Evolutionary conservation across 345 rosid species (phyloP), one percentile per base, ranked within the genome.

Genomic region (Moricandia moricandioides): DNA sequence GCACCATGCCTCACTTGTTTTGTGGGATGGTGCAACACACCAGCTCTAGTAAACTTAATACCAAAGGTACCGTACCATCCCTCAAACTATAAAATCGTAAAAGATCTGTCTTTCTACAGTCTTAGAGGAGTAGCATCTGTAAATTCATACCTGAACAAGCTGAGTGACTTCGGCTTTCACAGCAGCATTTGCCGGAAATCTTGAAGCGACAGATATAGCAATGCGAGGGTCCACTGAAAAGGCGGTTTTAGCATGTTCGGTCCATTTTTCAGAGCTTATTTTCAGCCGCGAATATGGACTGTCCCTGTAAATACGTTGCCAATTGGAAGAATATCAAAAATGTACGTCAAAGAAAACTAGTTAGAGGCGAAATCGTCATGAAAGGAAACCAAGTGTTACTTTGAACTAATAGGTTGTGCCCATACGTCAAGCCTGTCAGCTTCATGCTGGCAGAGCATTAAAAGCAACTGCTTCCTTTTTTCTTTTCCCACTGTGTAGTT

Each of bases 371-470:
- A 49, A 47, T 7, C 54, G 56, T 16, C 56, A 49, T 49, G 24
- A 49, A 49, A 49, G 56, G 56, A 16, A 16, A 49, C 56, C 24
- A 49, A 49, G 56, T 49, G 12, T 83, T 89, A 90, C 97, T 88
- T 92, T 27, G 90, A 76, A 78, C 81, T 84, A 47, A 83, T 83
- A 72, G 98, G 98, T 45, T 89, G 88, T 67, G 97, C 92, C 98
- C 98, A 93, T 72, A 91, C 97, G 57, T 89, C 92, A 83, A 93
- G 98, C 85, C 96, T 86, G 74, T 93, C 96, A 83, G 91, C 87
- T 85, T 93, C 97, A 82, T 86, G 87, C 83, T 93, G 97, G 80
- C 97, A 89, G 17, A 93, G 82, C 91, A 93, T 86, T 73, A 89
- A 71, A 84, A 93, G 97, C 62, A 91, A 85, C 72, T 91, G 96